Evolutionary conservation across 208 protist species (phyloP).

Genomic region (Leishmania turanica): DNA sequence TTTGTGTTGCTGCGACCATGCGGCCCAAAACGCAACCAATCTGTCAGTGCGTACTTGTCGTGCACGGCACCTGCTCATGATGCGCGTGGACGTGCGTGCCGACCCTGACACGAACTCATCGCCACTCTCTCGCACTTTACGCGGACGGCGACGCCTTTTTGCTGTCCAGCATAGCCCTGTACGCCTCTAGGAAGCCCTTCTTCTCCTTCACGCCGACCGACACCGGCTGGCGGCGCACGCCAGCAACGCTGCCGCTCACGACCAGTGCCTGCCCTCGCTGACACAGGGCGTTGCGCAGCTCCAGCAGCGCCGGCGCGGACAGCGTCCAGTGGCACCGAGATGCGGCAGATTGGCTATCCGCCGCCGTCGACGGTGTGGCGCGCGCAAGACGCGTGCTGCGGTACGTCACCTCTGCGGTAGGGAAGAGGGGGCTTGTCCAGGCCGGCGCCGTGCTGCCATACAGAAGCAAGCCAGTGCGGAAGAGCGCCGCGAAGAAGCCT

Average conservation of each 20-base stretch:
- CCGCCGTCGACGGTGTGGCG: neutral
- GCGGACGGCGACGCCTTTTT: neutral
- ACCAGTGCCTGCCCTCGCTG: slow-evolving; percentile 32
- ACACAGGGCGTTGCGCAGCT: slow-evolving; percentile 53
- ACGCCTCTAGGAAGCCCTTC: slow-evolving; percentile 57
- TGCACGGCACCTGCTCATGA: neutral
- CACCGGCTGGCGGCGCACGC: slow-evolving; percentile 44
- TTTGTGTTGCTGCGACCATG: neutral
- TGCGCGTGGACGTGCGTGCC: neutral
- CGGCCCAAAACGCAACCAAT: neutral
- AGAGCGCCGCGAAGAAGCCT: slow-evolving; percentile 34
- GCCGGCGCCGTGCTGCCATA: slow-evolving; percentile 59
- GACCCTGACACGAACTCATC: neutral
- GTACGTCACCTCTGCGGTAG: slow-evolving; percentile 41
- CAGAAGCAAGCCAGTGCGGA: slow-evolving; percentile 44
- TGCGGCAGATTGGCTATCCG: neutral
- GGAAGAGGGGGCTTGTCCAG: slow-evolving; percentile 64
- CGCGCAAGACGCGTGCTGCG: slow-evolving; percentile 10
- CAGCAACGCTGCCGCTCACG: slow-evolving; percentile 19
- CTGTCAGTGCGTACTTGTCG: neutral
- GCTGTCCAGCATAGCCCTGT: slow-evolving; percentile 24
- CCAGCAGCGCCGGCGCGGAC: slow-evolving; percentile 15
- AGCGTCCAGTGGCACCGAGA: slow-evolving; percentile 20
- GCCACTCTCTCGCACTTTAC: neutral
- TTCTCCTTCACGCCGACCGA: slow-evolving; percentile 60